Evolutionary conservation across 768 basidiomycete genomes (phyloP).

Genomic region (Russula emetica): DNA sequence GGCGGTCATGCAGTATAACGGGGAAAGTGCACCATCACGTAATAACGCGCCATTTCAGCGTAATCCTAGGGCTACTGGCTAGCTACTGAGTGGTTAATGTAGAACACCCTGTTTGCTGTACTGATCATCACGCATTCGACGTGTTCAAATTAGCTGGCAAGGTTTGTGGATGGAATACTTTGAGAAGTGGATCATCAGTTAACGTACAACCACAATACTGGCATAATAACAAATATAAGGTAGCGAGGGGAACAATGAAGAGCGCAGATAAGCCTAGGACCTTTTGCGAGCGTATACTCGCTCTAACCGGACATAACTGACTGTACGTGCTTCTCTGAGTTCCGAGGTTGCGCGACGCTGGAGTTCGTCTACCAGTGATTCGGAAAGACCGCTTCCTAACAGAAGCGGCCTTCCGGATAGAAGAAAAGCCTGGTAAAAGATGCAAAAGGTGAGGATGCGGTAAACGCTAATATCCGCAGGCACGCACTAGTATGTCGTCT

Average conservation of each 20-base stretch:
- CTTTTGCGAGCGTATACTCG: constrained; percentile 58
- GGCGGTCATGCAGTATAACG: neutral
- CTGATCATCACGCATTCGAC: neutral
- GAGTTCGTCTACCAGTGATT: constrained; percentile 49
- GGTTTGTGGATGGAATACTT: neutral
- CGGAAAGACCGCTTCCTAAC: constrained; percentile 56
- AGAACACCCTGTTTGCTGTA: no score
- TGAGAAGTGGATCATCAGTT: neutral
- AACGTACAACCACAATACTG: constrained; percentile 10
- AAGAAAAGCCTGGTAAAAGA: constrained; percentile 51
- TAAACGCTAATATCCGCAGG: neutral
- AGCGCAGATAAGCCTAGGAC: constrained; percentile 11
- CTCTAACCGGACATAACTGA: constrained; percentile 53
- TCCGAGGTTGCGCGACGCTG: constrained; percentile 51
- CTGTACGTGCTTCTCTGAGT: constrained; percentile 43
- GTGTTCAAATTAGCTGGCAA: neutral
- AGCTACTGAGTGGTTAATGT: no score
- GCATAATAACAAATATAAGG: constrained; percentile 1
- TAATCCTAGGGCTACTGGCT: no score
- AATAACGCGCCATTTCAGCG: no score
- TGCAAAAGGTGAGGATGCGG: constrained; percentile 2
- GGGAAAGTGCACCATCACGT: neutral
- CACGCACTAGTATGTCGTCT: constrained; percentile 54
- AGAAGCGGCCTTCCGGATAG: constrained; percentile 64
- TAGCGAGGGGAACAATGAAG: neutral